phyloP scores from a whole-genome alignment of 2,329 filamentous ascomycete species.

The Hymenoscyphus fraxineus region DNA sequence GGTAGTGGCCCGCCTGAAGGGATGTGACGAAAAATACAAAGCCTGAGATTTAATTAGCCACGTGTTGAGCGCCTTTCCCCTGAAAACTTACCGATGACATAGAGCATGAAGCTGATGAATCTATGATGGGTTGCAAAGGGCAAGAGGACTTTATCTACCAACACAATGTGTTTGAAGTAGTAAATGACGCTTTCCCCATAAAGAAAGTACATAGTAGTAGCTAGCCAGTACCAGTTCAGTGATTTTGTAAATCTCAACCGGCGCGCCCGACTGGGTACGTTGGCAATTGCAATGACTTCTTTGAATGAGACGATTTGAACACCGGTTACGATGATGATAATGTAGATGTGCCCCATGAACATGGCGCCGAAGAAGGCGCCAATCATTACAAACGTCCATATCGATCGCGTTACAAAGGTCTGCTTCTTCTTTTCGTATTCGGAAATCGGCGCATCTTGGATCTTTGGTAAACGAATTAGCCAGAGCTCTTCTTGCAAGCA shows the following conservation, averaged over 20 bases:
- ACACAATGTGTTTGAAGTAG: conserved; percentile 98
- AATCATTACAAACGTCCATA: conserved; percentile 99
- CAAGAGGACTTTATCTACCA: conserved; percentile 88
- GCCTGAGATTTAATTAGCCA: conserved; percentile 49
- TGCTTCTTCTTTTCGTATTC: conserved; percentile 99
- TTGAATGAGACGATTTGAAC: conserved; percentile 98
- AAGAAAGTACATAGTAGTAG: conserved; percentile 98
- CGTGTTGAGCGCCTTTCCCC: not conserved
- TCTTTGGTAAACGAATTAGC: conserved; percentile 25
- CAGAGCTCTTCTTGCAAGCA: conserved; percentile 1
- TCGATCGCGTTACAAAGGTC: conserved; percentile 92
- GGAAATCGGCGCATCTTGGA: conserved; percentile 39
- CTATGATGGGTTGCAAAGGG: conserved; percentile 95
- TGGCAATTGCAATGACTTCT: conserved; percentile 97
- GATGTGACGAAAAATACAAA: conserved; percentile 98
- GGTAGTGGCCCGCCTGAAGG: conserved; percentile 92
- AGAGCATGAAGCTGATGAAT: conserved; percentile 98
- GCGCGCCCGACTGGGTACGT: conserved; percentile 85
- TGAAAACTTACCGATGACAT: conserved; percentile 75
- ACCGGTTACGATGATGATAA: conserved; percentile 87
- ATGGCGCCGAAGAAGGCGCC: conserved; percentile 84
- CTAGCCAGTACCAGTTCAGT: conserved; percentile 98
- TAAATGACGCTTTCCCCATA: conserved; percentile 99
- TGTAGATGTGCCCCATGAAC: conserved; percentile 96
- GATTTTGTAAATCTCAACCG: conserved; percentile 92